phyloP scores from a whole-genome alignment of 2,329 filamentous ascomycete species.

The Bertia moriformis region DNA sequence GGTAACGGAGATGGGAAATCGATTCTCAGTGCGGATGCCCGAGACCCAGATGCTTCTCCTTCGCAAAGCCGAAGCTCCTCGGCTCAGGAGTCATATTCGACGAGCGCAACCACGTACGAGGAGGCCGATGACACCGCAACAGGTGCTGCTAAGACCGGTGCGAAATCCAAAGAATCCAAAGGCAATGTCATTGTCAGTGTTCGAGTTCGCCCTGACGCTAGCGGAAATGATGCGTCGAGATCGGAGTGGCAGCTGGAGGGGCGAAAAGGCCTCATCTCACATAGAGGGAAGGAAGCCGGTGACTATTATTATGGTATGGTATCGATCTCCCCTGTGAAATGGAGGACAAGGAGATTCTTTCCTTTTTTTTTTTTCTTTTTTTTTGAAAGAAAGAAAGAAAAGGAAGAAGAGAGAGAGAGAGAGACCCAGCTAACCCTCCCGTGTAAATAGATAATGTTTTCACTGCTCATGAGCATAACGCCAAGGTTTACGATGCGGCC shows the following conservation, averaged over 20 bases:
- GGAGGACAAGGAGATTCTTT: conserved; percentile 7
- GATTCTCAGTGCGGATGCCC: not conserved
- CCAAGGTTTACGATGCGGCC: conserved; percentile 82
- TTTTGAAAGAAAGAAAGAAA: too few relatives aligned
- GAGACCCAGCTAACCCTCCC: not conserved
- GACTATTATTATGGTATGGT: conserved; percentile 85
- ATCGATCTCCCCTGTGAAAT: conserved; percentile 3
- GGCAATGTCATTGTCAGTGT: conserved; percentile 12
- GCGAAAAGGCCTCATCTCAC: conserved; percentile 65
- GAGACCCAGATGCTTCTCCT: not conserved
- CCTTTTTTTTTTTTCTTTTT: conserved; percentile 2
- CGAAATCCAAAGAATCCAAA: conserved; percentile 4
- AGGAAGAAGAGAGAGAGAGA: not conserved
- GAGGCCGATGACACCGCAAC: not conserved
- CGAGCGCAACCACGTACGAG: not conserved
- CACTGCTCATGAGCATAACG: conserved; percentile 81
- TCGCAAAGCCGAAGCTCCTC: conserved; percentile 1
- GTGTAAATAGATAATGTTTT: conserved; percentile 74
- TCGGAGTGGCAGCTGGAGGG: conserved; percentile 82
- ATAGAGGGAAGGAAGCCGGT: conserved; percentile 75
- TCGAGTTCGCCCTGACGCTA: conserved; percentile 39
- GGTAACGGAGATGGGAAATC: not conserved
- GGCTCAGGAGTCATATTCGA: not conserved
- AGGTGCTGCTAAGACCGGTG: not conserved
- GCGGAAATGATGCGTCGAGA: conserved; percentile 70